These are phyloP conservation scores for Ophiocordyceps camponoti-leonardi DNA, from an alignment of 2,329 filamentous ascomycete species.

Conservation along the genomic window DNA sequence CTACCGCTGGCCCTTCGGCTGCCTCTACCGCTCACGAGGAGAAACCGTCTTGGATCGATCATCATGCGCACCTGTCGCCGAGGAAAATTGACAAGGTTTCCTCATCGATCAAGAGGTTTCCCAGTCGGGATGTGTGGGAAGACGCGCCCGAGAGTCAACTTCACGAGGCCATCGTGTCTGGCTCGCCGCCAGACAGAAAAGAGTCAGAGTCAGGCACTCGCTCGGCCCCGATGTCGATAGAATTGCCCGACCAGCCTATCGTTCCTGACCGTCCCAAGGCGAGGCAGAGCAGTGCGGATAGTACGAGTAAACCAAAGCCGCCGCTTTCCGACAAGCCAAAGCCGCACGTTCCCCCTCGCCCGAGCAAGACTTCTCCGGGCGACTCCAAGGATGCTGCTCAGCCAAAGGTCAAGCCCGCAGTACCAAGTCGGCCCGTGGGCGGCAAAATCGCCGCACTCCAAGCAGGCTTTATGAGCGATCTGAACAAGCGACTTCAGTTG, in stretches of 20 bases:
- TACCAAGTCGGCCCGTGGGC: constrained; percentile 58
- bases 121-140: constrained; percentile 89
- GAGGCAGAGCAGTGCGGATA: constrained; percentile 20
- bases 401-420: constrained; percentile 62
- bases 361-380: constrained; percentile 30
- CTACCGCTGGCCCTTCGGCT: constrained; percentile 6
- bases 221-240: constrained; percentile 22
- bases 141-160: constrained; percentile 73
- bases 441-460: constrained; percentile 84
- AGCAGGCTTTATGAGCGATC: constrained; percentile 79
- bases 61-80: constrained; percentile 31
- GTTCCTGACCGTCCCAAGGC: constrained; percentile 38
- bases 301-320: constrained; percentile 19
- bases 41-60: constrained; percentile 25
- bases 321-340: constrained; percentile 36
- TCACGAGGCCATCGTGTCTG: constrained; percentile 55
- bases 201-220: constrained; percentile 10
- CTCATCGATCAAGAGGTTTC: constrained; percentile 49
- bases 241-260: constrained; percentile 21
- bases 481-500: constrained; percentile 76
- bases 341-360: constrained; percentile 43
- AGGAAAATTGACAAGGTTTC: constrained; percentile 28
- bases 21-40: constrained; percentile 2
- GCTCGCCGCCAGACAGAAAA: constrained; percentile 12
- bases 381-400: constrained; percentile 24